A percentile compares a stretch with the other conserved stretches of the same genome.
These are phyloP conservation scores for Cornus suecica DNA, from an alignment of 148 eudicot genomes.

Conservation along the genomic window DNA sequence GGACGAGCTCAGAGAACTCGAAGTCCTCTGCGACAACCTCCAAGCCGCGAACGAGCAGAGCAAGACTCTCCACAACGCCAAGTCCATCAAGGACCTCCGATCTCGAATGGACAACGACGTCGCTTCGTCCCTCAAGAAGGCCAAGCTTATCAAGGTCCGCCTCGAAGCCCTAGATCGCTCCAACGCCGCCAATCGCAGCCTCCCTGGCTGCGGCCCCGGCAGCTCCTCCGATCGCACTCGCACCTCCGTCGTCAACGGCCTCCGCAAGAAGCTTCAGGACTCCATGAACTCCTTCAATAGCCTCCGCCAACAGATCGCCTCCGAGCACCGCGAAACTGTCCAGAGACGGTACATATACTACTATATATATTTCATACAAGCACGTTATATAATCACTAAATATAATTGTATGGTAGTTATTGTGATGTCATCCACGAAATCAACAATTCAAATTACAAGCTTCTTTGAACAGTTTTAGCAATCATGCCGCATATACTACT, in stretches of 20 bases:
- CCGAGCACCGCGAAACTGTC: constrained; percentile 76
- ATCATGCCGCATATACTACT: no score
- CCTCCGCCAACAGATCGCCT: constrained; percentile 47
- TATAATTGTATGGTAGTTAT: no score
- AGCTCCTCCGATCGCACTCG: constrained; percentile 79
- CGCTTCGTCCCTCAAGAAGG: constrained; percentile 54
- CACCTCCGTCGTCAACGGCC: constrained; percentile 68
- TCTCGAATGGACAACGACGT: constrained; percentile 70
- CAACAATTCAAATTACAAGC: no score
- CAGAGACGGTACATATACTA: constrained; percentile 75
- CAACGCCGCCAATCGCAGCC: constrained; percentile 60
- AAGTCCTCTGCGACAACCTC: constrained; percentile 38
- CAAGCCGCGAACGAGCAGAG: constrained; percentile 55
- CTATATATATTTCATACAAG: no score
- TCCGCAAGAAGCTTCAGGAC: constrained; percentile 67
- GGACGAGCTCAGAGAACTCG: constrained; percentile 56
- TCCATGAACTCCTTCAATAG: constrained; percentile 68
- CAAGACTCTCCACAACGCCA: constrained; percentile 66
- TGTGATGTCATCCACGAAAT: no score
- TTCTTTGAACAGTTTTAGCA: no score
- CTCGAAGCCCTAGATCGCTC: constrained; percentile 62
- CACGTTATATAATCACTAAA: no score
- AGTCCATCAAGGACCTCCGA: constrained; percentile 50
- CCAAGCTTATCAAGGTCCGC: constrained; percentile 60
- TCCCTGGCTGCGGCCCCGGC: constrained; percentile 82